Evolutionary conservation across 2,329 filamentous ascomycete species (phyloP).

Genomic region (Rutstroemia sp.): DNA sequence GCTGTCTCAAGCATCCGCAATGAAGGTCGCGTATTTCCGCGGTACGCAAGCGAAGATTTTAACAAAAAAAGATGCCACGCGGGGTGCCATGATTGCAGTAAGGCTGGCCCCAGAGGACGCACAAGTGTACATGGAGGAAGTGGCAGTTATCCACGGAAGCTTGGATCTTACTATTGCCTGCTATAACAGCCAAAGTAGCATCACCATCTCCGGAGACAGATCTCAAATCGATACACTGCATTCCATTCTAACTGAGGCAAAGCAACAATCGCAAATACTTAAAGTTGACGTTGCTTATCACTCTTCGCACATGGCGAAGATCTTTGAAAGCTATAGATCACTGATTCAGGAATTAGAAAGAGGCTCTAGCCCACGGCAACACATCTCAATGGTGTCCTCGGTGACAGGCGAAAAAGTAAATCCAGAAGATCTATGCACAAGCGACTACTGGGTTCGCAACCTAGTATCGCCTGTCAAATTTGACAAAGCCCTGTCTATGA

Average conservation of each 20-base stretch:
- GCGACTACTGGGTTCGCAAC: slow-evolving; percentile 39
- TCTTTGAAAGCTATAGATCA: slow-evolving; percentile 20
- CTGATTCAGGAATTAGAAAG: not conserved
- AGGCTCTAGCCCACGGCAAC: not conserved
- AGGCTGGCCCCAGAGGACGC: not conserved
- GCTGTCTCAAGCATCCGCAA: slow-evolving; percentile 14
- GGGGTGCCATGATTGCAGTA: not conserved
- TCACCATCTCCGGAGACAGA: slow-evolving; percentile 24
- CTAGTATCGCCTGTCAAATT: slow-evolving; percentile 38
- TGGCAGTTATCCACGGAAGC: not conserved
- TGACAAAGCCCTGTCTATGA: slow-evolving; percentile 18
- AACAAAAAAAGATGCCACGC: not conserved
- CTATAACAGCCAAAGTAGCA: slow-evolving; percentile 20
- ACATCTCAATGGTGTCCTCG: slow-evolving; percentile 4
- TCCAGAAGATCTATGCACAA: not conserved
- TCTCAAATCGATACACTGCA: slow-evolving; percentile 2
- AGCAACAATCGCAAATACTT: slow-evolving; percentile 28
- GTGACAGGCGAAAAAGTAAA: slow-evolving; percentile 2
- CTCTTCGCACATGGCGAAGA: slow-evolving; percentile 26
- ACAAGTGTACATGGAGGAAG: not conserved
- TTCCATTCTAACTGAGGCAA: slow-evolving; percentile 2
- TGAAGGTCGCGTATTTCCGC: slow-evolving; percentile 2
- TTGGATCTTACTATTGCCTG: slow-evolving; percentile 24
- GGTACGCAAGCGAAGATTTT: not conserved
- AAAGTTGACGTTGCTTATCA: slow-evolving; percentile 37